Evolutionary conservation across 2,329 filamentous ascomycete genomes (phyloP).

Genomic region (Ophiostoma himal-ulmi): DNA sequence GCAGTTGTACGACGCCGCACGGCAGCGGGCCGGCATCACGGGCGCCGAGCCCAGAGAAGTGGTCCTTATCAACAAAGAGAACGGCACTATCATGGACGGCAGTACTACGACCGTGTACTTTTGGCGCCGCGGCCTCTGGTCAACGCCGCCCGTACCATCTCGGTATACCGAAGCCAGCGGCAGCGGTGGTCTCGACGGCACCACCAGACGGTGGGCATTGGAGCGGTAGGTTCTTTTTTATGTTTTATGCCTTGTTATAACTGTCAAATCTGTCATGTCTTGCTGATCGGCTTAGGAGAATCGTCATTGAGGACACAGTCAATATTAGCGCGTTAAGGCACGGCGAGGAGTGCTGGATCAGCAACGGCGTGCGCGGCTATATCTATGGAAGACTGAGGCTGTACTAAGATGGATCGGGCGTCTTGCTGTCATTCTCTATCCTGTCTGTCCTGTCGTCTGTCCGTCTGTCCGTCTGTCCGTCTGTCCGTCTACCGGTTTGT

Average conservation of each 20-base stretch:
- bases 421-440: not conserved
- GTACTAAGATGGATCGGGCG: not conserved
- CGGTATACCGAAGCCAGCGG: slow-evolving; percentile 37
- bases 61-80: slow-evolving; percentile 58
- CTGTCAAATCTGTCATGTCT: not conserved
- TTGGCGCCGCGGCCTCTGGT: slow-evolving; percentile 65
- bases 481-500: too few relatives aligned
- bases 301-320: slow-evolving; percentile 63
- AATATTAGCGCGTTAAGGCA: slow-evolving; percentile 54
- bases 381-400: slow-evolving; percentile 43
- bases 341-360: slow-evolving; percentile 80
- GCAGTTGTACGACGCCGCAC: slow-evolving; percentile 63
- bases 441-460: not conserved
- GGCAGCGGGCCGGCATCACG: slow-evolving; percentile 53
- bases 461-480: not conserved
- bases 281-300: slow-evolving; percentile 34
- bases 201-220: slow-evolving; percentile 77
- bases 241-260: not conserved
- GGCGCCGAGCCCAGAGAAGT: slow-evolving; percentile 61
- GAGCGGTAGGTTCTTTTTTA: slow-evolving; percentile 44
- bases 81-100: slow-evolving; percentile 73
- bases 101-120: slow-evolving; percentile 80
- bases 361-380: slow-evolving; percentile 82
- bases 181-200: slow-evolving; percentile 76
- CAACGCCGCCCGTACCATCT: slow-evolving; percentile 64